Conservation (phyloP, 1,284 basidiomycete species). For the Cryptococcus sp. region DNA sequence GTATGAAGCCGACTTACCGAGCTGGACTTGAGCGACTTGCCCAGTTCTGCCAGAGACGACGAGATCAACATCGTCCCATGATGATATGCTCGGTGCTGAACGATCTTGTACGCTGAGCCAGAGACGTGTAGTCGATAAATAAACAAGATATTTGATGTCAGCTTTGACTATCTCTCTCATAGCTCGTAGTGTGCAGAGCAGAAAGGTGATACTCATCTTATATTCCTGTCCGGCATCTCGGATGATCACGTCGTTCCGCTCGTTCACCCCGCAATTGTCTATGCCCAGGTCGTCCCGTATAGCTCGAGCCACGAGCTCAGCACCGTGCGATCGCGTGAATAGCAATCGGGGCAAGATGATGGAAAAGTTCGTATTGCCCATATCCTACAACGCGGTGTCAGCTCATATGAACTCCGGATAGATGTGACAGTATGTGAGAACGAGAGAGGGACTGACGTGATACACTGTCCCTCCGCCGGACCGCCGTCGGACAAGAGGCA, state of each 20-base stretch:
- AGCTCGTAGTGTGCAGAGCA: neutral
- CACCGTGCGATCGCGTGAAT: constrained; percentile 80
- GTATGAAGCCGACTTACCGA: constrained; percentile 59
- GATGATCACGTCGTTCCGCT: constrained; percentile 86
- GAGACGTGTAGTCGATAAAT: constrained; percentile 67
- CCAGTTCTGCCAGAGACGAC: constrained; percentile 69
- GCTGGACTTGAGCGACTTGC: constrained; percentile 68
- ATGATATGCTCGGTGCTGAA: constrained; percentile 87
- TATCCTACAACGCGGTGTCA: constrained; percentile 63
- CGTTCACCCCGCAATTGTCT: constrained; percentile 72
- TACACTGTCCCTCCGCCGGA: constrained; percentile 98
- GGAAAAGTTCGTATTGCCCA: constrained; percentile 97
- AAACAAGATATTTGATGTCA: neutral
- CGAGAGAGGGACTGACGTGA: constrained; percentile 64
- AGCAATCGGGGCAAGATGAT: constrained; percentile 79
- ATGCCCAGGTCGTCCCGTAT: constrained; percentile 69
- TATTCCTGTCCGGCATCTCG: constrained; percentile 58
- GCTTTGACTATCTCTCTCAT: neutral
- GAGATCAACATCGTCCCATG: constrained; percentile 99
- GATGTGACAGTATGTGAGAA: constrained; percentile 1
- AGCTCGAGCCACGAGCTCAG: constrained; percentile 74
- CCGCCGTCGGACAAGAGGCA: constrained; percentile 81
- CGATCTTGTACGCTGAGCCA: constrained; percentile 96
- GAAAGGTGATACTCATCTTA: constrained; percentile 70
- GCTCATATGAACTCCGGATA: neutral